phyloP scores from a whole-genome alignment of 768 basidiomycete species.

The Rhodotorula toruloides region DNA sequence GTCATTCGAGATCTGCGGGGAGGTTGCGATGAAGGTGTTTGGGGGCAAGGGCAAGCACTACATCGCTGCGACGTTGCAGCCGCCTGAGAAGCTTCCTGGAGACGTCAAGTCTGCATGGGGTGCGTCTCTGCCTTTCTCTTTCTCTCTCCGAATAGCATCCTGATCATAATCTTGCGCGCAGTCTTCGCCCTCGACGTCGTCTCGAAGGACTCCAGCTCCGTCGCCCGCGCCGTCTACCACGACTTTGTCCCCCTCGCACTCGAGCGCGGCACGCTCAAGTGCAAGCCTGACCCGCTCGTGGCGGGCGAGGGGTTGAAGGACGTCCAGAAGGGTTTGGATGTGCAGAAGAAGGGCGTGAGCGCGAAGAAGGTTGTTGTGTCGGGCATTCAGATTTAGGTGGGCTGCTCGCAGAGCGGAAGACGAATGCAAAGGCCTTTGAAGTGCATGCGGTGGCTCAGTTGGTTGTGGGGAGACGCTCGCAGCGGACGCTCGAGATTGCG shows the following conservation, averaged over 20 bases:
- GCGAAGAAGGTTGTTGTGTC: conserved; percentile 36
- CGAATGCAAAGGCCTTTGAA: too few relatives aligned
- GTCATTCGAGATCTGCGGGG: conserved; percentile 19
- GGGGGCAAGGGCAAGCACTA: conserved; percentile 16
- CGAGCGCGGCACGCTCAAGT: conserved; percentile 20
- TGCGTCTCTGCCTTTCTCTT: not conserved
- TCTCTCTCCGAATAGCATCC: not conserved
- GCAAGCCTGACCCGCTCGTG: conserved; percentile 32
- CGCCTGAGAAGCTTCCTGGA: conserved; percentile 14
- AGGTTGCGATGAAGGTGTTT: conserved; percentile 11
- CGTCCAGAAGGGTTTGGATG: conserved; percentile 33
- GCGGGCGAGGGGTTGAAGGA: conserved; percentile 34
- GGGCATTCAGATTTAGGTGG: not conserved
- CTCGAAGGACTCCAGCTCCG: not conserved
- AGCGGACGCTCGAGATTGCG: too few relatives aligned
- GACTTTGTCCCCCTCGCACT: conserved; percentile 36
- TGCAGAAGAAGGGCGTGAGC: conserved; percentile 34
- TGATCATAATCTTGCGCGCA: not conserved
- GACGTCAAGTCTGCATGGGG: conserved; percentile 25
- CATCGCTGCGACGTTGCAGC: conserved; percentile 22
- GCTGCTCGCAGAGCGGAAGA: too few relatives aligned
- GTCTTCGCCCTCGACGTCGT: conserved; percentile 7
- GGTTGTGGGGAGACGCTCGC: too few relatives aligned
- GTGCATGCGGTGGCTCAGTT: too few relatives aligned
- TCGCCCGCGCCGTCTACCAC: conserved; percentile 26